These are phyloP conservation scores for Salix dunnii DNA, from an alignment of 345 rosid species.

Conservation along the genomic window DNA sequence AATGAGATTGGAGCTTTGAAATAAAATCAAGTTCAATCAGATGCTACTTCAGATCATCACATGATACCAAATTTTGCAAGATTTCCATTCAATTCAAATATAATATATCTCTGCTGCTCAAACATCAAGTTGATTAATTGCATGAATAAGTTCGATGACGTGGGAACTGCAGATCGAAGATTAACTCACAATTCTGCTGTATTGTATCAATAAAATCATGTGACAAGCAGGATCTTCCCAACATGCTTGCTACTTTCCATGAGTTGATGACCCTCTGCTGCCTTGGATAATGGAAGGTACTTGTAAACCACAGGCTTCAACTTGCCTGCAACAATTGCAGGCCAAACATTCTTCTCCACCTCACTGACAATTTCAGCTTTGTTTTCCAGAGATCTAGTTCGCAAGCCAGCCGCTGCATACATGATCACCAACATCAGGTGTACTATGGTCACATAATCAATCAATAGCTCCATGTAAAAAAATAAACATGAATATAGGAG, in stretches of 20 bases:
- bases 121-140: neutral
- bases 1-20: neutral
- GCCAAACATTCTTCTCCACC: slow-evolving; percentile 83
- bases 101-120: neutral
- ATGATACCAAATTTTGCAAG: neutral
- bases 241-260: slow-evolving; percentile 75
- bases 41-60: neutral
- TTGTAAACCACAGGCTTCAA: slow-evolving; percentile 68
- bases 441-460: neutral
- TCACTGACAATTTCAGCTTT: slow-evolving; percentile 67
- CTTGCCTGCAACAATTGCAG: slow-evolving; percentile 63
- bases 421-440: neutral
- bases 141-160: neutral
- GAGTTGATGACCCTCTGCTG: slow-evolving; percentile 67
- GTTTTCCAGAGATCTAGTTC: slow-evolving; percentile 60
- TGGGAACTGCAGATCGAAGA: neutral
- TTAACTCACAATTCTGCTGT: neutral
- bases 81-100: neutral
- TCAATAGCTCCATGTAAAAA: neutral
- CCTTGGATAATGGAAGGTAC: slow-evolving; percentile 49
- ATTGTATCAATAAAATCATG: slow-evolving; percentile 23
- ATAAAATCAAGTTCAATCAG: neutral
- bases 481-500: neutral
- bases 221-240: slow-evolving; percentile 72
- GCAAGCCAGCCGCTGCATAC: slow-evolving; percentile 68